A percentile compares a stretch with the other conserved stretches of the same genome.
phyloP scores from a whole-genome alignment of 495 filamentous ascomycete species.

The Talaromyces trachyspermus region DNA sequence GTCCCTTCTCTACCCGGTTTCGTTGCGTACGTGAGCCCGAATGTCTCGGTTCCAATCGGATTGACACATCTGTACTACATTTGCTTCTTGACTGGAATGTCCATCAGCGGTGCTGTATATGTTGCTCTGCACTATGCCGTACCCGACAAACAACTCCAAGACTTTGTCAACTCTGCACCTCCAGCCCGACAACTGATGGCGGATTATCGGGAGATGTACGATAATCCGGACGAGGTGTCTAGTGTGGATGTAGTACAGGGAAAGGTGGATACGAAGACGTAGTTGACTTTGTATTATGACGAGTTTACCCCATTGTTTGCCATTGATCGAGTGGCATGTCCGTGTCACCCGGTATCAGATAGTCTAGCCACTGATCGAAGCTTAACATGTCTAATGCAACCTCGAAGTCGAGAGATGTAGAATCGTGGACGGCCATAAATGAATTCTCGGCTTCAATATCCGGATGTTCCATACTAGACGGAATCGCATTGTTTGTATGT shows the following conservation, averaged over 20 bases:
- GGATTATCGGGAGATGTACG: constrained; percentile 16
- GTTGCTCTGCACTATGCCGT: constrained; percentile 15
- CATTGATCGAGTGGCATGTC: background rate
- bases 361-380: constrained; percentile 7
- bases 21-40: constrained; percentile 15
- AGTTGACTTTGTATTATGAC: background rate
- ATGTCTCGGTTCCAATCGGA: constrained; percentile 15
- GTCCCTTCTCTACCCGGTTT: constrained; percentile 21
- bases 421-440: constrained; percentile 1
- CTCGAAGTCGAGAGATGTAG: constrained; percentile 5
- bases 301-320: background rate
- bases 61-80: constrained; percentile 20
- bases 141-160: constrained; percentile 8
- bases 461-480: background rate
- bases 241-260: background rate
- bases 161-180: constrained; percentile 16
- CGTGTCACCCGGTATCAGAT: background rate
- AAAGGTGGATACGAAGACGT: background rate
- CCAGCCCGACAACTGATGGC: constrained; percentile 12
- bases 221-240: constrained; percentile 7
- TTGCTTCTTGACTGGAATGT: constrained; percentile 17
- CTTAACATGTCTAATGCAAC: constrained; percentile 7
- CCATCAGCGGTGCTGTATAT: constrained; percentile 16
- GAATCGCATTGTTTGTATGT: background rate
- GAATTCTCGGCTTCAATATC: background rate